A percentile compares a stretch with the other conserved stretches of the same genome.
Conservation (phyloP, 129 eudicot genomes). For the Solidago caesia region DNA sequence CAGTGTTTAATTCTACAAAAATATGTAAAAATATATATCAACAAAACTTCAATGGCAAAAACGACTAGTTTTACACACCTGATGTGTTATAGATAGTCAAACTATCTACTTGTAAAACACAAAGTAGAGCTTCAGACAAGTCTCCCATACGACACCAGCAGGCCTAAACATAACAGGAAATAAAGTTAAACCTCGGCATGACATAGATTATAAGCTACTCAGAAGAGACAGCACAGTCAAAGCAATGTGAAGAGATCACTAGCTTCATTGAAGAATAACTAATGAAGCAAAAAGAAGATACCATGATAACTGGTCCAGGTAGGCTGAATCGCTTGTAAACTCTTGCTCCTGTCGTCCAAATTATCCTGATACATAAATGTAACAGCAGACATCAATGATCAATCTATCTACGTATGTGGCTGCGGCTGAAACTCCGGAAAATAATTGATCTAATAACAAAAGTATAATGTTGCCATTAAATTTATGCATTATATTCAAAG, state of each 20-base stretch:
- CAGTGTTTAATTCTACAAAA: slow-evolving; percentile 1
- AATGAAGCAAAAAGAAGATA: slow-evolving; percentile 29
- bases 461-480: too few species aligned
- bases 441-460: too few species aligned
- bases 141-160: slow-evolving; percentile 95
- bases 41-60: slow-evolving; percentile 9
- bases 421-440: too few species aligned
- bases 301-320: slow-evolving; percentile 65
- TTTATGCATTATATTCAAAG: too few species aligned
- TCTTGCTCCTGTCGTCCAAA: slow-evolving; percentile 87
- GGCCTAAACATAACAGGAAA: slow-evolving; percentile 44
- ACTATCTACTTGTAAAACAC: slow-evolving; percentile 72
- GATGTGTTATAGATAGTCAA: slow-evolving; percentile 71
- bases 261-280: slow-evolving; percentile 4
- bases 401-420: too few species aligned
- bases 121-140: slow-evolving; percentile 67
- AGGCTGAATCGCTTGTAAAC: slow-evolving; percentile 77
- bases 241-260: slow-evolving; percentile 20
- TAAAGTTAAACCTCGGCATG: slow-evolving; percentile 13
- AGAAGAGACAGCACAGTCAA: slow-evolving; percentile 13
- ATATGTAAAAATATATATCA: background rate
- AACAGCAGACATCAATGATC: background rate
- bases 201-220: slow-evolving; percentile 11
- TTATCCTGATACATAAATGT: slow-evolving; percentile 51
- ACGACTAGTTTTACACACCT: slow-evolving; percentile 46